These are phyloP conservation scores for Hymenoscyphus albidus DNA, from an alignment of 2,329 filamentous ascomycete species.

Conservation along the genomic window DNA sequence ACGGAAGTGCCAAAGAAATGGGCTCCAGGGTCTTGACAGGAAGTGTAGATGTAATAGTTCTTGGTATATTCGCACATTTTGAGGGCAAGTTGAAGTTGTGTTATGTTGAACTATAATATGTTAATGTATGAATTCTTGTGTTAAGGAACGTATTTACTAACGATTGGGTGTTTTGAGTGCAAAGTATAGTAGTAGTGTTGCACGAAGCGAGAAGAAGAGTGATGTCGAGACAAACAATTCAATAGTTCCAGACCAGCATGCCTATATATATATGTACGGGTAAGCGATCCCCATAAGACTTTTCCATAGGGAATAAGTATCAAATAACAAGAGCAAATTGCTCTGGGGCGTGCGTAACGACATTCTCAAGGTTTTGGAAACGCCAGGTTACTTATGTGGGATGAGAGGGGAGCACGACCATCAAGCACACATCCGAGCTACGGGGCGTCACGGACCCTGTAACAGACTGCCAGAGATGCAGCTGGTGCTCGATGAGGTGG, in stretches of 20 bases:
- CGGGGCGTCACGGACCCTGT: constrained; percentile 27
- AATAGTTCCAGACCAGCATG: constrained; percentile 10
- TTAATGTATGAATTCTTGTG: neutral
- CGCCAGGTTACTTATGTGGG: constrained; percentile 27
- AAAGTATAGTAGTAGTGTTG: neutral
- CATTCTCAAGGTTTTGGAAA: constrained; percentile 14
- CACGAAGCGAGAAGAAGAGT: constrained; percentile 7
- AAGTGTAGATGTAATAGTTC: constrained; percentile 74
- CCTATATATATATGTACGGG: constrained; percentile 19
- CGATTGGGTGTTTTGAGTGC: neutral
- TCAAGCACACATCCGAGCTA: constrained; percentile 21
- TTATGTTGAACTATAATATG: neutral
- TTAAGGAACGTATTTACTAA: neutral
- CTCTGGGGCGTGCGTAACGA: constrained; percentile 16
- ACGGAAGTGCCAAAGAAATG: constrained; percentile 69
- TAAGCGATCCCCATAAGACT: constrained; percentile 11
- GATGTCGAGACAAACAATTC: neutral
- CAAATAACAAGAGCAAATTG: constrained; percentile 25
- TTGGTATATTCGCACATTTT: constrained; percentile 62
- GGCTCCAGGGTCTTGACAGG: constrained; percentile 62
- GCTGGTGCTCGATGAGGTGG: constrained; percentile 7
- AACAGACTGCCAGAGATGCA: constrained; percentile 24
- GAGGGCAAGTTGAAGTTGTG: neutral
- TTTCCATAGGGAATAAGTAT: constrained; percentile 19
- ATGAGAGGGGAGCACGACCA: constrained; percentile 8